A percentile compares a stretch with the other conserved stretches of the same genome.
These are phyloP conservation scores for Kickxella alabastrina DNA, from an alignment of 192 early-diverging fungal genomes.

Conservation along the genomic window DNA sequence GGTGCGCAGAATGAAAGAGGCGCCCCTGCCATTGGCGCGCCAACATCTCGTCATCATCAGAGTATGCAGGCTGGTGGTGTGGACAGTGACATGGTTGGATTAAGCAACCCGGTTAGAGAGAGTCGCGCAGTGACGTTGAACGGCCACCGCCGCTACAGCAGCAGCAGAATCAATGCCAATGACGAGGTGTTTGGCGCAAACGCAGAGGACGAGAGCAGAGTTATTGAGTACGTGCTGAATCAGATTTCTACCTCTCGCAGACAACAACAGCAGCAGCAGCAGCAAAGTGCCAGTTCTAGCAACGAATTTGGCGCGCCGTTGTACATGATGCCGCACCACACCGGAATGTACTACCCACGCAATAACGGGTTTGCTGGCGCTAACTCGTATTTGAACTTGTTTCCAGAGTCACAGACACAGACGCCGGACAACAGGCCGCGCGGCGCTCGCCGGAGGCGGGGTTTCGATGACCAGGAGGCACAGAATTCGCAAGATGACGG, in stretches of 20 bases:
- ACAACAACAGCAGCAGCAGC: slow-evolving; percentile 5
- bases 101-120: too few species aligned
- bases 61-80: not conserved
- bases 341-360: slow-evolving; percentile 3
- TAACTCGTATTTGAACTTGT: not conserved
- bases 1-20: too few species aligned
- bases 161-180: not conserved
- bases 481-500: not conserved
- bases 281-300: not conserved
- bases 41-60: too few species aligned
- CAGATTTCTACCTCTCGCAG: slow-evolving; percentile 40
- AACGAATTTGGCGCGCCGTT: slow-evolving; percentile 26
- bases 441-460: not conserved
- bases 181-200: slow-evolving; percentile 22
- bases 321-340: slow-evolving; percentile 31
- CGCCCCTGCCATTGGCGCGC: too few species aligned
- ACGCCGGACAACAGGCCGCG: too few species aligned
- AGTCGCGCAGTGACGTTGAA: too few species aligned
- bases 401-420: too few species aligned
- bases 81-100: not conserved
- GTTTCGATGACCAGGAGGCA: not conserved
- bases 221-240: slow-evolving; percentile 41
- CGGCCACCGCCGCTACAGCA: too few species aligned
- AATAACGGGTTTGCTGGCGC: not conserved
- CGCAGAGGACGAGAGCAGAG: slow-evolving; percentile 24